Conservation (phyloP, 257 asterid species). For the Hygrophila difformis region DNA sequence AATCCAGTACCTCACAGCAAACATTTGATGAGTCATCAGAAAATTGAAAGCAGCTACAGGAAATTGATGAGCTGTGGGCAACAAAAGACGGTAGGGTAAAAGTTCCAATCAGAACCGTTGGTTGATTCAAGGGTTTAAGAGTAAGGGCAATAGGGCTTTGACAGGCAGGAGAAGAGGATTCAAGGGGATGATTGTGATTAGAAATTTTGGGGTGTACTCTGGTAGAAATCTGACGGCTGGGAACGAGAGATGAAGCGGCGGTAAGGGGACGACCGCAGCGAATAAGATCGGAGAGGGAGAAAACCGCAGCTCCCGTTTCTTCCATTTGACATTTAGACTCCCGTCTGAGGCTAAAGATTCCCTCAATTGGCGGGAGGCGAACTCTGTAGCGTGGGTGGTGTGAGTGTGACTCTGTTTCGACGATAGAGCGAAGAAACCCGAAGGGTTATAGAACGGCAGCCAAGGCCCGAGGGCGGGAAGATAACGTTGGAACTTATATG, state of each 20-base stretch:
- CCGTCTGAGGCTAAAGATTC: no score
- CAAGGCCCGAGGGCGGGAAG: no score
- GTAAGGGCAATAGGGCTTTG: slow-evolving; percentile 24
- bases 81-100: slow-evolving; percentile 38
- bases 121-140: slow-evolving; percentile 45
- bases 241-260: slow-evolving; percentile 37
- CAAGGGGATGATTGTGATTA: slow-evolving; percentile 9
- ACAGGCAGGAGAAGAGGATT: slow-evolving; percentile 12
- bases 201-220: slow-evolving; percentile 14
- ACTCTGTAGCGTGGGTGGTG: no score
- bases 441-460: no score
- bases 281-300: slow-evolving; percentile 43
- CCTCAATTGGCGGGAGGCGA: no score
- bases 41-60: slow-evolving; percentile 57
- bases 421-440: no score
- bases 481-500: no score
- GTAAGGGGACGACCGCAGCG: slow-evolving; percentile 38
- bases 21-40: slow-evolving; percentile 42
- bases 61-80: not conserved
- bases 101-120: slow-evolving; percentile 46
- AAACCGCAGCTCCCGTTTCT: slow-evolving; percentile 21
- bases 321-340: slow-evolving; percentile 23
- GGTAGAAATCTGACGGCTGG: slow-evolving; percentile 18
- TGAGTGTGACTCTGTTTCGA: no score
- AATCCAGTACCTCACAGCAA: slow-evolving; percentile 68